These are phyloP conservation scores for Pleurotus giganteus DNA, from an alignment of 768 basidiomycete species.

Conservation along the genomic window DNA sequence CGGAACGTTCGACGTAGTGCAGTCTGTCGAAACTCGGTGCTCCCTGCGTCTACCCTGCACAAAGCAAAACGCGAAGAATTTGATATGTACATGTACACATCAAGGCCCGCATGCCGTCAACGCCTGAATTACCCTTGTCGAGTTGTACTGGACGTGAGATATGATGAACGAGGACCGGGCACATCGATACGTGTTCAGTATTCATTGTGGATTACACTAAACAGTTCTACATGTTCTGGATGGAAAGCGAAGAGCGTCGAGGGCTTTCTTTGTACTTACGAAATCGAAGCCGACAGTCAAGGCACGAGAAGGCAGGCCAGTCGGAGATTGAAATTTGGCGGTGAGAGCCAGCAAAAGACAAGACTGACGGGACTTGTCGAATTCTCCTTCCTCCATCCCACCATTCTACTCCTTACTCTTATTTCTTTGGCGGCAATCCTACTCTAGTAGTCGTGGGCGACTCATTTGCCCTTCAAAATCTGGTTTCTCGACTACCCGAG, in stretches of 20 bases:
- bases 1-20: neutral
- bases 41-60: neutral
- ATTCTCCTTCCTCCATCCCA: slow-evolving; percentile 37
- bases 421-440: slow-evolving; percentile 49
- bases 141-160: neutral
- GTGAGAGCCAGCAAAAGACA: slow-evolving; percentile 27
- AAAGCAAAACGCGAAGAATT: neutral
- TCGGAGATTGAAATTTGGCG: slow-evolving; percentile 7
- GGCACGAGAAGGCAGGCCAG: neutral
- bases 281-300: slow-evolving; percentile 1
- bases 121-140: neutral
- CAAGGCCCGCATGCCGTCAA: neutral
- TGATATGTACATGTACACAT: neutral
- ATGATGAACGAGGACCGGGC: neutral
- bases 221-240: too few relatives aligned
- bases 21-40: neutral
- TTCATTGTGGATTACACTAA: too few relatives aligned
- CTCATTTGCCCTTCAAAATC: slow-evolving; percentile 34
- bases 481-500: slow-evolving; percentile 20
- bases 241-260: neutral
- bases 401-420: slow-evolving; percentile 51
- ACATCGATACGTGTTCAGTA: too few relatives aligned
- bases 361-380: slow-evolving; percentile 14
- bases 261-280: too few relatives aligned
- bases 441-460: slow-evolving; percentile 54